A percentile compares a stretch with the other conserved stretches of the same genome.
Evolutionary conservation across 345 rosid genomes (phyloP).

Genomic region (Gossypium bickii): DNA sequence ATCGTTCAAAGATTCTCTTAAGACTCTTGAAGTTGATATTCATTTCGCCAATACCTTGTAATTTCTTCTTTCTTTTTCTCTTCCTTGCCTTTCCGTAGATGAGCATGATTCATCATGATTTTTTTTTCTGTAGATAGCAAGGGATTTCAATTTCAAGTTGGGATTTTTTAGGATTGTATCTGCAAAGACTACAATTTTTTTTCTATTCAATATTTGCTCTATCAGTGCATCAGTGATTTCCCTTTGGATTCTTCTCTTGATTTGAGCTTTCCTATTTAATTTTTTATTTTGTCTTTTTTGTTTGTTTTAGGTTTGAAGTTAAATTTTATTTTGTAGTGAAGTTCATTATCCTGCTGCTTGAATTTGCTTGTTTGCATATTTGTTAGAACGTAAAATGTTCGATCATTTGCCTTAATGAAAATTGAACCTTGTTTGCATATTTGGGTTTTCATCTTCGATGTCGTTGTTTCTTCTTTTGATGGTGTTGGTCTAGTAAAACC

Average conservation of each 20-base stretch:
- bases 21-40: too few species aligned
- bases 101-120: too few species aligned
- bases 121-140: too few species aligned
- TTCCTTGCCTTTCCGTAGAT: too few species aligned
- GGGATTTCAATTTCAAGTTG: too few species aligned
- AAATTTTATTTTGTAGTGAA: background rate
- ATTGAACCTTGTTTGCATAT: background rate
- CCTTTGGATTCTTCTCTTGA: background rate
- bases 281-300: background rate
- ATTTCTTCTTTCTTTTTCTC: too few species aligned
- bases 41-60: too few species aligned
- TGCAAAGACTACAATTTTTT: background rate
- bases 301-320: background rate
- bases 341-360: background rate
- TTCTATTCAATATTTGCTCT: background rate
- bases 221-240: background rate
- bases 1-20: too few species aligned
- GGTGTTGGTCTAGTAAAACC: background rate
- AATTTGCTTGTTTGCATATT: background rate
- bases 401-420: constrained; percentile 10
- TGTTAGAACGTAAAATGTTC: background rate
- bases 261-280: background rate
- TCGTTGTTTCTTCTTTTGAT: background rate
- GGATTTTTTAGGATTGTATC: background rate
- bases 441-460: too few species aligned